Base-by-base conservation (phyloP, 2,329 filamentous ascomycete species). In the Hysterium pulicare region DNA sequence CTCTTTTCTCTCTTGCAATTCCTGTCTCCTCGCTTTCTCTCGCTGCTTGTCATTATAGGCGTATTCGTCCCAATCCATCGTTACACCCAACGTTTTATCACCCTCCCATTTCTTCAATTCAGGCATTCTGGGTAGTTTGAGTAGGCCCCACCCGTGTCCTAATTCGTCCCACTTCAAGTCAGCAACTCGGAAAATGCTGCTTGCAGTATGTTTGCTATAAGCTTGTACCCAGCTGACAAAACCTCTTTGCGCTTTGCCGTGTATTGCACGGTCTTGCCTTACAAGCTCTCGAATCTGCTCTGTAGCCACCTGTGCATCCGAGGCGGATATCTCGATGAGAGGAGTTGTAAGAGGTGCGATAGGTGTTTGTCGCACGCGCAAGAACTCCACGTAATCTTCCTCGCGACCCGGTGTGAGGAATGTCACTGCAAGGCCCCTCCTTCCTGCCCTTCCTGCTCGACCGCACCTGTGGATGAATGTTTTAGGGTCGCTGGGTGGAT, bases 221-320 rank as follows among this genome's bases (percentile, higher is more conserved):
- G 87, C 86, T 61, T 90, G 82, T 1, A 95, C 82, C 87, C 90
- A 97, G 60, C 86, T 91, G 17, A 97, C 91, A 55, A 98, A 97
- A 1, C 84, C 93, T 48, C 84, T 83, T 61, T 95, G 89, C 1
- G 86, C 90, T 58, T 95, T 93, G 64, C 96, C 90, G 62, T 93
- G 84, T 9, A 93, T 62, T 20, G 81, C 79, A 19, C 84, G 72
- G 61, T 88, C 85, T 30, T 70, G 66, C 21, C 72, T 69, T 10
- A 83, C 77, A 3, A 79, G 60, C 9, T 73, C 69, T 20, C 87
- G 79, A 42, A 95, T 84, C 34, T 69, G 75, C 8, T 77, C 64
- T 0, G 81, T 82, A 0, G 77, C 72, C 1, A 68, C 61, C 1
- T 70, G 64, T 0, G 82, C 86, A n/a, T 87, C 82, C 0, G 74